Evolutionary conservation across 176 grass and related monocot genomes (phyloP), one percentile per base, ranked within the genome.

Genomic region (Hsuehochloa calcarea): DNA sequence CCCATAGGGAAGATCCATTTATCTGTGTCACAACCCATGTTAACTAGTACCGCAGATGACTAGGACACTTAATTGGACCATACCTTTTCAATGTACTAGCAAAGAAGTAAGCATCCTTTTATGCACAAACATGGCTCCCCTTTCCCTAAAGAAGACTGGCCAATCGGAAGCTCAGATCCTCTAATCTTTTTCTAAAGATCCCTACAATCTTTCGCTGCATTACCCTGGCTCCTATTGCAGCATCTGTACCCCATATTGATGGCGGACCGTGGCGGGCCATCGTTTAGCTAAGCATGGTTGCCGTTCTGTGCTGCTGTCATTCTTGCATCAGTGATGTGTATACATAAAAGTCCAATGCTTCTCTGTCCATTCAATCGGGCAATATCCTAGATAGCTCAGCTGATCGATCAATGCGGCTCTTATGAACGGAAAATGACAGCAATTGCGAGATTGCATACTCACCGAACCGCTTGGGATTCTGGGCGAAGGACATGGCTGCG

Each of bases 381-480:
- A 41, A 11, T 14, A 29, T 76, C 58, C 59, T 19, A 83, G 65
- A 78, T 15, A 13, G 43, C 15, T 47, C 31, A 38, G n/a, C 44
- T 16, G 6, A 23, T 16, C 26, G 22, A 23, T 64, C n/a, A 19
- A 31, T 47, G 15, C 2, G 75, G 75, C 23, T 27, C 4, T 0
- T 6, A 43, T 47, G 61, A 23, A 51, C 11, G 29, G 22, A 15
- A 10, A 14, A 72, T 62, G 75, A 38, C 11, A 58, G 47, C 50
- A 16, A 8, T 17, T 19, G 39, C 2, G 45, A 49, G 56, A 8
- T 54, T n/a, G 3, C 1, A 23, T 3, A 82, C 89, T 97, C 80
- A 97, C 94, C 94, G 83, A 97, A 97, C 26, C 84, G 81, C 77
- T 93, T 92, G 74, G 94, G 94, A 65, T 90, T 85, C 68, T 86